Evolutionary conservation across 306 rosid species (phyloP), one percentile per base, ranked within the genome.

Genomic region (Quercus parvula): DNA sequence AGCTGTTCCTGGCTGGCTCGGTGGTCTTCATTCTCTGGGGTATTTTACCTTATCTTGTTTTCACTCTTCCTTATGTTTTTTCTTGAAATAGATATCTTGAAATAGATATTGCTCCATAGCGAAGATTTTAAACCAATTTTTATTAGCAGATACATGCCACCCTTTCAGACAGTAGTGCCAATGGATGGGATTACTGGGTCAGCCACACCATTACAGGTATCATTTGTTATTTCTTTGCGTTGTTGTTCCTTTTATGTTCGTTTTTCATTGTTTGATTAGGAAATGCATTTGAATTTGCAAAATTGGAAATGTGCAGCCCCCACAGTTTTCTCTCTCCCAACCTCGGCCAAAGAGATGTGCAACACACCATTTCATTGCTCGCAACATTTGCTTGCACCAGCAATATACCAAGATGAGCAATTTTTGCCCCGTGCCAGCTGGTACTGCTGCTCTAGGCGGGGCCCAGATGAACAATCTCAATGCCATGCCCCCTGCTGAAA

Each of bases 351-450:
- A 85, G 81, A 89, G 85, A 84, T 93, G 94, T 73, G 84, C 87
- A 74, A 93, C 87, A 67, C 97, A 93, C 82, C 83, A 75, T 63
- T 85, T 82, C 85, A 83, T 93, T 77, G 97, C 97, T 75, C 86
- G 85, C 30, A 89, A 85, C 78, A 91, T 93, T 81, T 82, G 71
- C 61, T 83, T 87, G 56, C 92, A 88, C 74, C 91, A 87, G 79
- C 82, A 89, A 63, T 80, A 63, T 81, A 59, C 84, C 52, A 88
- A 79, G 87, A 80, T 24, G 78, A 84, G 24, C 51, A 56, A 79
- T 35, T 63, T 76, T 57, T 72, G 72, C 78, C 86, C 92, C 1
- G 77, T 70, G 13, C 69, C 84, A 27, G 62, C 77, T 81, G 84
- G 74, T 71, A 81, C 89, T 59, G 77, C 79, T 71, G 77, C 92